Evolutionary conservation across 2,329 filamentous ascomycete species (phyloP).

Genomic region (Fusarium multiceps): DNA sequence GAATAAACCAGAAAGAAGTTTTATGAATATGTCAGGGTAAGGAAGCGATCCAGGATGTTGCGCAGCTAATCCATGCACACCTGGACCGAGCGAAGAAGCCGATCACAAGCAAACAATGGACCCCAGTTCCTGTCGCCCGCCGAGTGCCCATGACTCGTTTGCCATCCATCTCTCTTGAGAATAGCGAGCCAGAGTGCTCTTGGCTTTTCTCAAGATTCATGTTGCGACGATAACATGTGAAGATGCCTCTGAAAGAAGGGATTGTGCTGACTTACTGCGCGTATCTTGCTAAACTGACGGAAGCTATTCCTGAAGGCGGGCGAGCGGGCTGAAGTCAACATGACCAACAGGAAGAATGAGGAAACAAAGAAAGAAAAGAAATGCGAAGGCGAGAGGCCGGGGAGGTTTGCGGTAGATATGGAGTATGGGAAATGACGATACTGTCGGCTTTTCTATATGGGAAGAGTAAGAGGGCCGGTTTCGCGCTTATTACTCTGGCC

Average conservation of each 20-base stretch:
- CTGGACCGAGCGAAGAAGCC: slow-evolving; percentile 16
- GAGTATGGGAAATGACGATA: slow-evolving; percentile 8
- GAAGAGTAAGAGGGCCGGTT: slow-evolving; percentile 23
- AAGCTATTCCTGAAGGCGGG: slow-evolving; percentile 50
- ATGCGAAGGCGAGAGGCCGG: slow-evolving; percentile 1
- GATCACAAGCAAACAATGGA: slow-evolving; percentile 29
- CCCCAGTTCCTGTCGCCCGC: slow-evolving; percentile 20
- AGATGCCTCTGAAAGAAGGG: neutral
- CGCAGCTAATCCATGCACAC: neutral
- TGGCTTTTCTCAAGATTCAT: neutral
- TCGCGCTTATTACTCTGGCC: slow-evolving; percentile 35
- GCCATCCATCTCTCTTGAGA: neutral
- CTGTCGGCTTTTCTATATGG: slow-evolving; percentile 32
- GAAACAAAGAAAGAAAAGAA: slow-evolving; percentile 6
- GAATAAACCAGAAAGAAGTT: neutral
- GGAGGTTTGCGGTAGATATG: slow-evolving; percentile 18
- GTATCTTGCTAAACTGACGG: slow-evolving; percentile 47
- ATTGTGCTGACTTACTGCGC: slow-evolving; percentile 37
- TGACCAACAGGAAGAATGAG: slow-evolving; percentile 44
- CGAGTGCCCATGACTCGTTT: slow-evolving; percentile 30
- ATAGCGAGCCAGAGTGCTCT: slow-evolving; percentile 1
- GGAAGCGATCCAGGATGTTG: neutral
- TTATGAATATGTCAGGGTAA: neutral
- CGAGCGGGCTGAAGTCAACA: slow-evolving; percentile 52
- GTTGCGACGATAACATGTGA: slow-evolving; percentile 4